Evolutionary conservation across 176 grass and related monocot species (phyloP), one percentile per base, ranked within the genome.

Genomic region (Carex cristatella): DNA sequence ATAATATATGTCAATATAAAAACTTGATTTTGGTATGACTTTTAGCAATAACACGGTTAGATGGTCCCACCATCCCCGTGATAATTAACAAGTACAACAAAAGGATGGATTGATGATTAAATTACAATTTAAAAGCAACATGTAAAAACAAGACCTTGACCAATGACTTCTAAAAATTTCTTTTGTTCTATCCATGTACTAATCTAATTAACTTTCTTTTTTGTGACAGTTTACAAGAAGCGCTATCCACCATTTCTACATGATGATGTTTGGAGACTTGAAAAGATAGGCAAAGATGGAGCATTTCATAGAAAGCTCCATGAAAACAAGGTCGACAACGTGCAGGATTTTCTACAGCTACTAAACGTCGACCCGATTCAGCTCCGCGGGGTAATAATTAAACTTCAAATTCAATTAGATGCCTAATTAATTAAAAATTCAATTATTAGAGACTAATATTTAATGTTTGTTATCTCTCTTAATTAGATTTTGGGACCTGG

Each of bases 251-350:
- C 95, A 12, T 14, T 35, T 18, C 88, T 95, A 15, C 18, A 1
- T 19, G 95, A 98, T 78, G 89, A 95, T 7, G 95, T 95, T 31
- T 98, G 95, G 95, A 84, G 95, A 44, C 88, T 98, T 16, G 93
- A 93, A 58, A 93, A 87, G 83, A 95, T 98, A 0, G 89, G 93
- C 3, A 98, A 98, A 59, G 93, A 81, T 0, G 95, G 95, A 1
- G 80, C 88, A 6, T 99, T 99, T 78, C 93, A 99, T 85, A 37
- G 72, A 15, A 96, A 87, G 81, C 91, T 99, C 7, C 0, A 46
- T 12, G 10, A 28, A 0, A 0, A 76, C 16, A 10, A 48, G 2
- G 72, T 99, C 13, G 15, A 11, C 18, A 95, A n/a, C 2, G 91
- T 98, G 1, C 85, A 90, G 68, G 91, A 96, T 7, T 99, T 99